Base-by-base conservation (phyloP, 768 basidiomycete genomes). In the Neoboletus brunneissimus region DNA sequence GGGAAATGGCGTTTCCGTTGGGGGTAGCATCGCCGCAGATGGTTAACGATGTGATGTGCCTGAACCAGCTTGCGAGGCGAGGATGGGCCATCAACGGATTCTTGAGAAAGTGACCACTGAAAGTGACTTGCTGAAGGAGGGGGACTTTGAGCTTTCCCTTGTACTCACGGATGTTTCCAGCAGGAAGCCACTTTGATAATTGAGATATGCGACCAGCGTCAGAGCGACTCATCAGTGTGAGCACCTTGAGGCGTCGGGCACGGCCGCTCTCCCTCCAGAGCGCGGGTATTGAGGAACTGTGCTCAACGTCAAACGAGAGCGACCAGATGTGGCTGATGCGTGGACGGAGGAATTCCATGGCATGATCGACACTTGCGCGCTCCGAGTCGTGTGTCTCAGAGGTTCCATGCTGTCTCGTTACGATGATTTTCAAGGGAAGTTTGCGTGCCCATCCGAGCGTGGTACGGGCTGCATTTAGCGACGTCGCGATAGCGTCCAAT, bases 261-360 rank as follows among this genome's bases (percentile, higher is more conserved):
- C 38, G 25, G 18, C 51, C 51, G 13, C 34, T 25, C 52, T 60
- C 56, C 22, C 45, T 51, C 59, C 58, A 60, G 22, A 60, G 53
- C 3, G 57, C 22, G 4, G 49, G 46, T 44, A 56, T 40, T 2
- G 50, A 52, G 12, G 25, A 51, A 41, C 32, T 47, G 27, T 61
- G 40, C 11, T 48, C 35, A 13, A 56, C 46, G 23, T 48, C 22
- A 31, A 60, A 61, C 16, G 54, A 44, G n/a, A 61, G 48, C 2
- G 59, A 61, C 59, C 59, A 48, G 35, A 51, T 51, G 13, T 20
- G 41, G 25, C 6, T 0, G 9, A 61, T 29, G 25, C 40, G 18
- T 22, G 59, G 53, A 29, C 44, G 58, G 18, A 60, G 48, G 18
- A 60, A n/a, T 5, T 41, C 10, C 37, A 60, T 47, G 18, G 38